Evolutionary conservation across 2,329 filamentous ascomycete genomes (phyloP), one percentile per base, ranked within the genome.

Genomic region (Cercospora sp.): DNA sequence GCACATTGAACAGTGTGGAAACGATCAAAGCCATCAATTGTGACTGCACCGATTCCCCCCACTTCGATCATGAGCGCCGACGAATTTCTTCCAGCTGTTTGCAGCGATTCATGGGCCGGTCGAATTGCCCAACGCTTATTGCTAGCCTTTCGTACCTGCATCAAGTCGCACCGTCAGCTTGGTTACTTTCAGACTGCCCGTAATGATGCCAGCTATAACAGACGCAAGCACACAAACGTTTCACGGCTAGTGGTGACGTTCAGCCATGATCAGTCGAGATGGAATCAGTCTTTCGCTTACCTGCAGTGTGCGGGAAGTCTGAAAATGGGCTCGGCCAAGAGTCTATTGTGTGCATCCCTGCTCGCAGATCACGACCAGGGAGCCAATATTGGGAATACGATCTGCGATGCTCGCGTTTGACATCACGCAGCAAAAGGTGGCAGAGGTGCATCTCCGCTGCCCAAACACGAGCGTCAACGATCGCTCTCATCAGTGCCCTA

Each of bases 231-330:
- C n/a, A 51, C 7, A 23, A 45, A 23, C 31, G 59, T 42, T 57
- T 55, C 61, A 40, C 51, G 23, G 45, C 36, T 31, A 57, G 20
- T 28, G 30, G 62, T 45, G 62, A 64, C 62, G 62, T 57, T 64
- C 30, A 16, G 20, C 30, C 9, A 23, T 12, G 7, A 48, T 51
- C 45, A 51, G 3, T 64, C 20, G 13, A 63, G 23, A 30, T 42
- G 16, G n/a, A 36, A 51, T 63, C 42, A 63, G 60, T 53, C 48
- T 64, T 64, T 64, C 62, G 62, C 62, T 64, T 64, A 64, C 18
- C 18, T 64, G 62, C 62, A 58, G 58, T 28, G 53, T 26, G n/a
- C 53, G 53, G 53, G 53, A 58, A 58, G 53, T 58, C 60, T 48
- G 36, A 13, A 28, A 36, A 30, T n/a, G 30, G 59, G 33, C 36